phyloP scores from a whole-genome alignment of 768 basidiomycete genomes.

The Pisolithus orientalis region DNA sequence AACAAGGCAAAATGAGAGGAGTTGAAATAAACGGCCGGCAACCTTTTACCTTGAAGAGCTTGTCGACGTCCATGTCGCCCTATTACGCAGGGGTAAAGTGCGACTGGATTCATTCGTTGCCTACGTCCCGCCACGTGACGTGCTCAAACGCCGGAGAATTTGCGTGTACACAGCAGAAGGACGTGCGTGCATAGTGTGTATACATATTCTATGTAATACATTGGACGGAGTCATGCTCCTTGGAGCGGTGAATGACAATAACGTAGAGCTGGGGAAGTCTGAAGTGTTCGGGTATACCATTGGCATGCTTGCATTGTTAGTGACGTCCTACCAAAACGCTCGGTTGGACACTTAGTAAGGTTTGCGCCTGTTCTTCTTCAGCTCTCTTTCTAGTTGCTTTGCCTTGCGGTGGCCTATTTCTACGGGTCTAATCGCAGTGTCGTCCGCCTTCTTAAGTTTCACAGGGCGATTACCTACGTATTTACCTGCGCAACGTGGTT shows the following conservation, averaged over 20 bases:
- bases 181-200: too few species aligned
- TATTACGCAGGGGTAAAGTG: background rate
- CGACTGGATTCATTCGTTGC: background rate
- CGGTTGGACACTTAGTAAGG: slow-evolving; percentile 51
- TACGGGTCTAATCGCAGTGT: slow-evolving; percentile 79
- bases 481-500: slow-evolving; percentile 53
- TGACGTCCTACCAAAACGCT: background rate
- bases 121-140: background rate
- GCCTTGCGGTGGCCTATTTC: slow-evolving; percentile 93
- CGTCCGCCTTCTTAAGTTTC: slow-evolving; percentile 91
- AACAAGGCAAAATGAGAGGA: background rate
- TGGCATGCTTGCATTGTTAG: too few species aligned
- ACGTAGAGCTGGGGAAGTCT: too few species aligned
- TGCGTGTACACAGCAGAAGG: too few species aligned
- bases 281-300: background rate
- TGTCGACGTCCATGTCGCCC: slow-evolving; percentile 42
- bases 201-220: too few species aligned
- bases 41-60: slow-evolving; percentile 38
- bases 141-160: background rate
- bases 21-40: background rate
- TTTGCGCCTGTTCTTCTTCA: slow-evolving; percentile 84
- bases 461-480: slow-evolving; percentile 99
- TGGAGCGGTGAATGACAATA: too few species aligned
- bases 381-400: slow-evolving; percentile 78
- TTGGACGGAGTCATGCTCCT: too few species aligned